Percentiles rank a stretch among this genome's conserved stretches.
phyloP scores from a whole-genome alignment of 768 basidiomycete species.

The Auriscalpium microsporum region DNA sequence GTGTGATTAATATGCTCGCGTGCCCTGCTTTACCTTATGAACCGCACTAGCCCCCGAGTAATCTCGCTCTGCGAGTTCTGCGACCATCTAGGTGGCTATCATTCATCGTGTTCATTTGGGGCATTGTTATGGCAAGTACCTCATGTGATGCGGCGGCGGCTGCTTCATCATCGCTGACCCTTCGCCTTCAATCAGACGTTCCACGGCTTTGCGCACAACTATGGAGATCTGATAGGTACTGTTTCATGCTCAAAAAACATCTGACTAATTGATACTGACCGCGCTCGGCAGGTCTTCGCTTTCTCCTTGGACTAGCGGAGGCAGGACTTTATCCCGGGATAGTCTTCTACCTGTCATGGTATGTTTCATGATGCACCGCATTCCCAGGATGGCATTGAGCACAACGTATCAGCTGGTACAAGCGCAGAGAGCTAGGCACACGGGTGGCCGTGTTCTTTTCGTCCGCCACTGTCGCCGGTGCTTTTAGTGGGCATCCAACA shows the following conservation, averaged over 20 bases:
- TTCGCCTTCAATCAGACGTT: conserved; percentile 33
- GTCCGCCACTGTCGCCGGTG: conserved; percentile 71
- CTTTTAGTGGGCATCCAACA: conserved; percentile 42
- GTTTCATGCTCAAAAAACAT: not conserved
- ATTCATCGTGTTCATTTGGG: conserved; percentile 35
- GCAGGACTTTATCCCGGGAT: conserved; percentile 46
- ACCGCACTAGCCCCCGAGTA: conserved; percentile 46
- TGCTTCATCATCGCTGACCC: not conserved
- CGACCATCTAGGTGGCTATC: conserved; percentile 61
- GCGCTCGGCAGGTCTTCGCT: conserved; percentile 38
- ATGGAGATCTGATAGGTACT: conserved; percentile 51
- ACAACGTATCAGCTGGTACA: conserved; percentile 56
- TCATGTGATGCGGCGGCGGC: not conserved
- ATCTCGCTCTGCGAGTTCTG: conserved; percentile 48
- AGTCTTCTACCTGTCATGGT: conserved; percentile 57
- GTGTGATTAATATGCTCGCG: conserved; percentile 26
- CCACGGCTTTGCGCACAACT: conserved; percentile 54
- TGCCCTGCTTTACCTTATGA: not conserved
- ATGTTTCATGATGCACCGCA: conserved; percentile 7
- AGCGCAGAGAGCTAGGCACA: conserved; percentile 63
- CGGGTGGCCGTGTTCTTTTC: conserved; percentile 73
- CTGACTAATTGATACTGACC: not conserved
- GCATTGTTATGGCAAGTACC: conserved; percentile 31
- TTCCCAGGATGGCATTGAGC: not conserved
- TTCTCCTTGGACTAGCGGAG: conserved; percentile 50